Evolutionary conservation across 176 grass and related monocot species (phyloP).

Genomic region (Calamus simplicifolius): DNA sequence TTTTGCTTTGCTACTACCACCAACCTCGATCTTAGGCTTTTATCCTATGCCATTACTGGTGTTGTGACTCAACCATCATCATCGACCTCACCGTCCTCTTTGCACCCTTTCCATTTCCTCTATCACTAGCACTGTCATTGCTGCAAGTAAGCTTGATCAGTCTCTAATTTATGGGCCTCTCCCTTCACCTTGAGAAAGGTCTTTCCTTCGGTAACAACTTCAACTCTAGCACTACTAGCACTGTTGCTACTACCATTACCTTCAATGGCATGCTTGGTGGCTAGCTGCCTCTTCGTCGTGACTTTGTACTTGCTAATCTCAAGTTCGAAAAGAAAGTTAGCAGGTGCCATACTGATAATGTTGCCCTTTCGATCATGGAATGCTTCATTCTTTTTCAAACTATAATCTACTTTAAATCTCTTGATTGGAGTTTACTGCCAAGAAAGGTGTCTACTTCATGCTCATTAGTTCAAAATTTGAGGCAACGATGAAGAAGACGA

Average conservation of each 20-base stretch:
- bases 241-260: conserved; percentile 25
- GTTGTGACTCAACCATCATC: conserved; percentile 36
- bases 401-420: conserved; percentile 62
- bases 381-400: conserved; percentile 64
- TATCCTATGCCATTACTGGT: conserved; percentile 26
- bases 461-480: conserved; percentile 62
- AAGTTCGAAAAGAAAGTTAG: conserved; percentile 78
- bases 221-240: conserved; percentile 28
- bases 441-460: conserved; percentile 40
- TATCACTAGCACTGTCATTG: conserved; percentile 25
- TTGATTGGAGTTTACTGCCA: conserved; percentile 26
- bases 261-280: conserved; percentile 36
- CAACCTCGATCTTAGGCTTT: conserved; percentile 41
- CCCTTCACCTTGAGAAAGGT: conserved; percentile 48
- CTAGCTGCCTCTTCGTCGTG: conserved; percentile 22
- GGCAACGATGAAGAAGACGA: conserved; percentile 71
- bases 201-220: conserved; percentile 38
- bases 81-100: conserved; percentile 23
- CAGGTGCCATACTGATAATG: conserved; percentile 72
- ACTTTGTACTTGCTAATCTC: conserved; percentile 53
- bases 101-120: conserved; percentile 35
- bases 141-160: conserved; percentile 28
- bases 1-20: conserved; percentile 6
- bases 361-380: conserved; percentile 54
- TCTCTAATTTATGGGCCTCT: conserved; percentile 35